phyloP scores from a whole-genome alignment of 2,329 filamentous ascomycete species.

The Botrytis hyacinthi region DNA sequence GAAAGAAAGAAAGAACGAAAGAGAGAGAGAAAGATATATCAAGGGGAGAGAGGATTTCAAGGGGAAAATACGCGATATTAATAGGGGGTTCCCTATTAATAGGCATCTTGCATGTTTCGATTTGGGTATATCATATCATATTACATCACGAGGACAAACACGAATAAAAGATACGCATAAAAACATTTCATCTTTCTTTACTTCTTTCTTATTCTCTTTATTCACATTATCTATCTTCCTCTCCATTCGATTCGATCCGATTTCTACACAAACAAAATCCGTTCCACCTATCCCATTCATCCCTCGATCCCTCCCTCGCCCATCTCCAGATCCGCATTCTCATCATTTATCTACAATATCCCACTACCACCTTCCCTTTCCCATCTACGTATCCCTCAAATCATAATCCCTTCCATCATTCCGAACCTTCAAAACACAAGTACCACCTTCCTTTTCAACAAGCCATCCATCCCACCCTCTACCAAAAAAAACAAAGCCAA shows the following conservation, averaged over 20 bases:
- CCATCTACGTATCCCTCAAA: not conserved
- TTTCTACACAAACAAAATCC: not conserved
- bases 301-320: not conserved
- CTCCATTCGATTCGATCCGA: not conserved
- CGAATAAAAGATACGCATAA: not conserved
- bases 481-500: not conserved
- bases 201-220: not conserved
- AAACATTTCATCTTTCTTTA: not conserved
- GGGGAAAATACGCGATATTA: not conserved
- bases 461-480: not conserved
- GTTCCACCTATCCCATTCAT: not conserved
- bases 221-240: not conserved
- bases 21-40: not conserved
- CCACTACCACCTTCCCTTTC: not conserved
- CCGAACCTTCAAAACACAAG: conserved; percentile 1
- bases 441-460: not conserved
- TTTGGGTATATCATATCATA: not conserved
- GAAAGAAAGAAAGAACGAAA: not conserved
- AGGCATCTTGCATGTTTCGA: not conserved
- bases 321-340: not conserved
- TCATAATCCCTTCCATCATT: not conserved
- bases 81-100: not conserved
- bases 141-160: not conserved
- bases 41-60: not conserved
- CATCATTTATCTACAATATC: not conserved